Conservation (phyloP, 805 yeast species). For the Lachancea fermentati region DNA sequence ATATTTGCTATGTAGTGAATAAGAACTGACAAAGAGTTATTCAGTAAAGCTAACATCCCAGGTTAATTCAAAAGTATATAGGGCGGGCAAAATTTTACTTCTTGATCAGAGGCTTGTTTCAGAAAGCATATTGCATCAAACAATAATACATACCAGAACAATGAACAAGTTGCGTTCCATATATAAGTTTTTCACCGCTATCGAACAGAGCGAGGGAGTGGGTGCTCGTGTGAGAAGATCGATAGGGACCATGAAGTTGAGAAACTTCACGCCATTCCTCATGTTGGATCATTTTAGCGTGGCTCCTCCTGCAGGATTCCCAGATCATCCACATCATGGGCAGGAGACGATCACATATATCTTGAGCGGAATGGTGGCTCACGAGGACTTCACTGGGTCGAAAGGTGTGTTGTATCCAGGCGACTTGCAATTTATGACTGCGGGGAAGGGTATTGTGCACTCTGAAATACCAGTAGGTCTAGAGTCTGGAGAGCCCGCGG, state of each 20-base stretch:
- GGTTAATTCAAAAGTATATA: no score
- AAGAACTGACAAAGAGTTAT: no score
- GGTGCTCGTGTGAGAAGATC: conserved; percentile 86
- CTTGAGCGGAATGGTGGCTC: conserved; percentile 62
- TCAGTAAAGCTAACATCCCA: no score
- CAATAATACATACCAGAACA: no score
- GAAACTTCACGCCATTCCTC: conserved; percentile 77
- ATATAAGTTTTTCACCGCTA: conserved; percentile 47
- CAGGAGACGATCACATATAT: conserved; percentile 75
- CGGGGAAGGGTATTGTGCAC: conserved; percentile 83
- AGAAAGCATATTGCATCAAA: no score
- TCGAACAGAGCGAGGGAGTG: conserved; percentile 76
- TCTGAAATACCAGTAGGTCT: conserved; percentile 74
- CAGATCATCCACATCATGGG: conserved; percentile 80
- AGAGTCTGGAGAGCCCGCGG: conserved; percentile 43
- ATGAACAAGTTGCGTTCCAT: conserved; percentile 38
- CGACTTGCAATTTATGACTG: conserved; percentile 91
- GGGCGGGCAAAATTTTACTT: no score
- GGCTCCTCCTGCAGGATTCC: conserved; percentile 64
- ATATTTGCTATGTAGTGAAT: no score
- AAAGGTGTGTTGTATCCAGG: conserved; percentile 72
- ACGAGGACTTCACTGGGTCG: conserved; percentile 85
- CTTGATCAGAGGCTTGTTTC: no score
- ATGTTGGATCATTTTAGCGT: conserved; percentile 76
- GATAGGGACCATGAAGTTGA: conserved; percentile 59